Evolutionary conservation across 345 rosid species (phyloP).

Genomic region (Eutrema yunnanense): DNA sequence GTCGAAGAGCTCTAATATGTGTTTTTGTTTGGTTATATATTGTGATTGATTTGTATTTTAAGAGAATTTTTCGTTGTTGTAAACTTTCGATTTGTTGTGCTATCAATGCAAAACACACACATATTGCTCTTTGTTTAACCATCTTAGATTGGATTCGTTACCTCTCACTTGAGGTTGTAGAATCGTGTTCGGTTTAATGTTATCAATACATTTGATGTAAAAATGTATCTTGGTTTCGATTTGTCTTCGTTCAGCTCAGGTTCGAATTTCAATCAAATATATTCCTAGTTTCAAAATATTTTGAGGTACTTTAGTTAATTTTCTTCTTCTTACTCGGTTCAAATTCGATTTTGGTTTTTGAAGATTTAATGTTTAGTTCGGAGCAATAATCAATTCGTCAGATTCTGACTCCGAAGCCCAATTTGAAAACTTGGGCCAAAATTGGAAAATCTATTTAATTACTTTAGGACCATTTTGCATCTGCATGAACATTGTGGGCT

Average conservation of each 20-base stretch:
- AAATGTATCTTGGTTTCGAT: too few species aligned
- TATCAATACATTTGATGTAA: too few species aligned
- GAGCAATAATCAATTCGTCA: background rate
- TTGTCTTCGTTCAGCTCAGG: background rate
- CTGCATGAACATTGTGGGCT: background rate
- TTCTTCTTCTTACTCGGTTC: background rate
- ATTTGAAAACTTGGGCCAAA: background rate
- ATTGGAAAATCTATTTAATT: background rate
- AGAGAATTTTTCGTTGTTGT: background rate
- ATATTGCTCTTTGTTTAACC: slow-evolving; percentile 17
- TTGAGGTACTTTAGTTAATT: background rate
- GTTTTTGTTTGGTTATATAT: background rate
- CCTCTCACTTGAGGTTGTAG: too few species aligned
- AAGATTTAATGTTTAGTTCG: background rate
- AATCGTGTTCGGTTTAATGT: too few species aligned
- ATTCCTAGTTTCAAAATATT: background rate
- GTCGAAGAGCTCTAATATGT: slow-evolving; percentile 8
- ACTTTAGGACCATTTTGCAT: background rate
- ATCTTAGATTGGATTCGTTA: background rate
- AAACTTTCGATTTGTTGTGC: background rate
- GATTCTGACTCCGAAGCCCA: background rate
- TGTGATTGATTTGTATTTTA: slow-evolving; percentile 13
- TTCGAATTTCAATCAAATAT: background rate
- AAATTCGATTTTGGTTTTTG: background rate
- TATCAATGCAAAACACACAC: slow-evolving; percentile 12